Base-by-base conservation (phyloP, 2,329 filamentous ascomycete species). In the Colletotrichum sp. region DNA sequence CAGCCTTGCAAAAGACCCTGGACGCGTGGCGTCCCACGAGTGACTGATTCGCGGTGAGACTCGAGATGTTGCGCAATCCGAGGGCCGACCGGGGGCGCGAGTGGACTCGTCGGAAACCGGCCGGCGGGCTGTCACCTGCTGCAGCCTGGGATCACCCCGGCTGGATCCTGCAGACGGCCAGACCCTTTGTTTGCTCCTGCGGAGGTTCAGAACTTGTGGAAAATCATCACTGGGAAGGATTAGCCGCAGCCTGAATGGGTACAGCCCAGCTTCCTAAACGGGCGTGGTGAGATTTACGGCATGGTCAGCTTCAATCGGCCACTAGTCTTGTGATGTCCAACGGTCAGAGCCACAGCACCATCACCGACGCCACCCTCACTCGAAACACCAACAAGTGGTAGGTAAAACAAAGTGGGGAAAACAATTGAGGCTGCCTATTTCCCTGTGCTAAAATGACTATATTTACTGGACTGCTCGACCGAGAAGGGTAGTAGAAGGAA, bases 21-120 rank as follows among this genome's bases (percentile, higher is more conserved):
- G 9, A 68, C 69, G 73, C 63, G 69, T 18, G 73, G 56, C 73
- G 30, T 28, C 56, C 48, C 62, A 32, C 32, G 69, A 58, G 26
- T 59, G 16, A 72, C 69, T 75, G 69, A 73, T 75, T 68, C 69
- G 73, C 56, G 52, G 62, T 72, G 72, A 74, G 68, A 74, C 69
- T 72, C 34, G 16, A 72, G 13, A 55, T 74, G 72, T 74, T 71
- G 61, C 43, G 43, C 61, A 74, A 55, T 71, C 28, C 34, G 62
- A 56, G 24, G 24, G 38, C 24, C 61, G 72, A 71, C 68, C 61
- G 61, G 68, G 68, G 52, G 48, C 55, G 58, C 26, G 34, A 62
- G 61, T 43, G 34, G 34, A 43, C 14, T 38, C 32, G 16, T 52
- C 72, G 72, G 68, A 36, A 32, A 52, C 67, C 59, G 67, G 52